Evolutionary conservation across 2,329 filamentous ascomycete genomes (phyloP).

Genomic region (Hymenoscyphus infarciens): DNA sequence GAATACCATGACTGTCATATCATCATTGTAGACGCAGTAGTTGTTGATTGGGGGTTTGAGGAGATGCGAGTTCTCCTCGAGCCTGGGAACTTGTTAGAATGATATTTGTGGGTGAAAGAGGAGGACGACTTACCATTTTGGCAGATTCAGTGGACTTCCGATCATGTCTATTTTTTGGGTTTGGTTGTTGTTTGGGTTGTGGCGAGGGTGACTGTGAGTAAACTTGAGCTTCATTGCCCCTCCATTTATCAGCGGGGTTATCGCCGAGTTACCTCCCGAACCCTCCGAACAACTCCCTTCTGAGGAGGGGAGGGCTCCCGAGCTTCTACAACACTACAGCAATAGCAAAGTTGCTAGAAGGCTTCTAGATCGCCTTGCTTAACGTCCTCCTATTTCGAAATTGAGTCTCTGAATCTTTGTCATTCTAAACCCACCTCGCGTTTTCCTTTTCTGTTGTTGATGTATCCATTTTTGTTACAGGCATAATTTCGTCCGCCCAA

Average conservation of each 20-base stretch:
- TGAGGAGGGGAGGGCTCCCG: not conserved
- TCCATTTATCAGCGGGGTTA: slow-evolving; percentile 1
- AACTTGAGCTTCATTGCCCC: not conserved
- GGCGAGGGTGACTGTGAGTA: no score
- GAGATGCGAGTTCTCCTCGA: slow-evolving; percentile 86
- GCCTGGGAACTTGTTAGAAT: slow-evolving; percentile 52
- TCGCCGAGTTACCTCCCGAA: not conserved
- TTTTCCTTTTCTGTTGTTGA: no score
- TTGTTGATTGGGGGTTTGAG: slow-evolving; percentile 87
- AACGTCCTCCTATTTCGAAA: no score
- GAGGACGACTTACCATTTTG: slow-evolving; percentile 31
- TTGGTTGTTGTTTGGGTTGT: not conserved
- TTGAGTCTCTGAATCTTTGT: no score
- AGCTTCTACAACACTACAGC: no score
- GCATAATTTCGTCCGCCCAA: no score
- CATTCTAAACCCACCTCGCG: no score
- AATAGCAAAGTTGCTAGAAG: no score
- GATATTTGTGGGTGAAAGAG: not conserved
- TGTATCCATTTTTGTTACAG: no score
- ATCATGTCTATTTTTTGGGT: slow-evolving; percentile 22
- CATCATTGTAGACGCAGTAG: slow-evolving; percentile 89
- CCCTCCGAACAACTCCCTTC: not conserved
- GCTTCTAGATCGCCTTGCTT: no score
- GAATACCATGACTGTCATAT: slow-evolving; percentile 74
- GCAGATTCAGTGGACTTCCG: slow-evolving; percentile 31